Base-by-base conservation (phyloP, 192 early-diverging fungal species). In the Neocallimastix lanati region DNA sequence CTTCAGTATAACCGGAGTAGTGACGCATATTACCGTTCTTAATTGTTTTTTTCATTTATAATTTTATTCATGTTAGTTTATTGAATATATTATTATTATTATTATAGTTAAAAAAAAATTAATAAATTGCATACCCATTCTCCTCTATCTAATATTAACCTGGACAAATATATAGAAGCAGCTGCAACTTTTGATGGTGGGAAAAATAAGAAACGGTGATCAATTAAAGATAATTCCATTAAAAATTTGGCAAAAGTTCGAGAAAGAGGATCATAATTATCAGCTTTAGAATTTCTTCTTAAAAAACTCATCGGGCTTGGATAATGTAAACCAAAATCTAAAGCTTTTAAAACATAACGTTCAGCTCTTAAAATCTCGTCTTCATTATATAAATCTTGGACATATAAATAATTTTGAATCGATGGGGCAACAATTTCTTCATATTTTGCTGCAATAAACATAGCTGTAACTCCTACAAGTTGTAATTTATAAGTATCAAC, bases 381-480 rank as follows among this genome's bases (percentile, higher is more conserved):
- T 29, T 91, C 92, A 4, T 88, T 88, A 79, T 91, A 93, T 84
- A 83, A 88, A 27, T 85, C 77, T 76, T 37, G 29, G 18, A 33
- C 29, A 79, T 16, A 33, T 27, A 33, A 37, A 21, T 96, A 96
- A 83, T 96, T 91, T 50, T 91, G 82, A 28, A 98, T 85, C 21
- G 91, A 90, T 28, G 97, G 97, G 4, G 92, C 88, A 28, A 90
- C 84, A 76, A 94, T 90, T 85, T 99, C 98, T 86, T 98, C 96
- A 84, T 96, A 98, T 84, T 99, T 99, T 79, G 92, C 85, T 0
- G 98, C 95, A 78, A 98, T 86, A 80, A 98, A 94, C 81, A 99
- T 82, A 1, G 94, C 87, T 0, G 96, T 93, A 37, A 96, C 86
- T 6, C 98, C 98, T 29, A 98, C 96, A 28, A 99, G 86, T 84